Evolutionary conservation across 345 rosid species (phyloP).

Genomic region (Gossypium ekmanianum): DNA sequence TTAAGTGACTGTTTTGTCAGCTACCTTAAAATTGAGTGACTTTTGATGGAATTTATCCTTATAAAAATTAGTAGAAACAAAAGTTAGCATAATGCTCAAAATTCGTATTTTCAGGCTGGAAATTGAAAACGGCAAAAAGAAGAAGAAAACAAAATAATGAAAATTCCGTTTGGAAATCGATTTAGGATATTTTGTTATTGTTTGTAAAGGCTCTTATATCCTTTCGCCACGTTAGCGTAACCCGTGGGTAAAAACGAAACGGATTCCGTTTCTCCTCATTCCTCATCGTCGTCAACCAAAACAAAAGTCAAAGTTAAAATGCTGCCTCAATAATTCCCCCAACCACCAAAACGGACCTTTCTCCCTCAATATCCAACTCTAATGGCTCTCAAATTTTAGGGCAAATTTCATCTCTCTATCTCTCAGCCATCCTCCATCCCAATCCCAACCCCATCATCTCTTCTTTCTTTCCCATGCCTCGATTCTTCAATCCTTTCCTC

Average conservation of each 20-base stretch:
- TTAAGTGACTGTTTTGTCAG: fast-evolving
- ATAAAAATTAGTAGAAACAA: not conserved
- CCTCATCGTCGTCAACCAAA: not conserved
- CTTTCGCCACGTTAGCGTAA: not conserved
- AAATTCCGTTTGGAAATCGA: too few relatives aligned
- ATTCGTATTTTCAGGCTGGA: not conserved
- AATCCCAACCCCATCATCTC: not conserved
- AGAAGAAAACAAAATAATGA: not conserved
- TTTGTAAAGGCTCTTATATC: too few relatives aligned
- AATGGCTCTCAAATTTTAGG: slow-evolving; percentile 7
- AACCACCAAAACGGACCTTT: not conserved
- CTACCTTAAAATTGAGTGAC: fast-evolving
- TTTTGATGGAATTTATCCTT: too few relatives aligned
- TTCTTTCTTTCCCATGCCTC: slow-evolving; percentile 32
- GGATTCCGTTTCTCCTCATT: not conserved
- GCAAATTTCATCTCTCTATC: not conserved
- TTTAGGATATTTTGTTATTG: too few relatives aligned
- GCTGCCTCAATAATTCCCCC: not conserved
- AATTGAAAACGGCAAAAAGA: not conserved
- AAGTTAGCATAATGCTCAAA: not conserved
- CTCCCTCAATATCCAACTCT: not conserved
- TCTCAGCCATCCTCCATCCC: not conserved
- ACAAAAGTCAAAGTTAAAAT: not conserved
- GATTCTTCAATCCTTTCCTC: slow-evolving; percentile 14
- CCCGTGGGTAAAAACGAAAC: not conserved